Conservation (phyloP, 495 filamentous ascomycete species). For the Penicillium macrosclerotiorum region DNA sequence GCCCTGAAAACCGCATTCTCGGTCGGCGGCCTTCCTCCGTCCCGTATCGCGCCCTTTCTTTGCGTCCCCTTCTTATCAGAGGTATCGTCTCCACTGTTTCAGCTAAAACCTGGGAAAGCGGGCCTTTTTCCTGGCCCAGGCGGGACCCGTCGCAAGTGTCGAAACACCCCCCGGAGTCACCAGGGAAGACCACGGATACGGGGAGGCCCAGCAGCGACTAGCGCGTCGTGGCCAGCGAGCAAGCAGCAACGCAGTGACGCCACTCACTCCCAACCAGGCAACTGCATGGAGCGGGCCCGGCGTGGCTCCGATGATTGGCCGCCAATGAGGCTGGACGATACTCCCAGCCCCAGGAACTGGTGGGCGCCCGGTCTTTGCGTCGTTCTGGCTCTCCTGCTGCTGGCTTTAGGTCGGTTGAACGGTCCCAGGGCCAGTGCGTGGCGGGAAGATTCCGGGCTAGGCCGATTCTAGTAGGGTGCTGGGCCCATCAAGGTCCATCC, state of each 20-base stretch:
- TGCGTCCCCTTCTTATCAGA: too few relatives aligned
- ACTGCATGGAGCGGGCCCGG: background rate
- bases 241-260: background rate
- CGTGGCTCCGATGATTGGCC: background rate
- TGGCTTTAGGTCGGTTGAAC: background rate
- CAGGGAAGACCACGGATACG: background rate
- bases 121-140: background rate
- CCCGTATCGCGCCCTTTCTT: too few relatives aligned
- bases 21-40: too few relatives aligned
- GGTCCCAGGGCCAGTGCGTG: background rate
- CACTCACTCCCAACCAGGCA: background rate
- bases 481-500: too few relatives aligned
- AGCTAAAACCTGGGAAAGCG: background rate
- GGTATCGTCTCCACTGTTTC: too few relatives aligned
- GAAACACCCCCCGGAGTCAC: background rate
- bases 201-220: background rate
- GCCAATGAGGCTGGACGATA: too few relatives aligned
- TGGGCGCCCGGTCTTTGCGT: background rate
- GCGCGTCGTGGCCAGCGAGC: background rate
- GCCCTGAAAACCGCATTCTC: too few relatives aligned
- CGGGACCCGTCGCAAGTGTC: background rate
- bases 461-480: conserved; percentile 6
- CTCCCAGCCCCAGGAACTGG: background rate
- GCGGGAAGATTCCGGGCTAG: conserved; percentile 7
- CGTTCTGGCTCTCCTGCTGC: background rate